Conservation (phyloP, 140 eudicot species). For the Senecio squalidus region DNA sequence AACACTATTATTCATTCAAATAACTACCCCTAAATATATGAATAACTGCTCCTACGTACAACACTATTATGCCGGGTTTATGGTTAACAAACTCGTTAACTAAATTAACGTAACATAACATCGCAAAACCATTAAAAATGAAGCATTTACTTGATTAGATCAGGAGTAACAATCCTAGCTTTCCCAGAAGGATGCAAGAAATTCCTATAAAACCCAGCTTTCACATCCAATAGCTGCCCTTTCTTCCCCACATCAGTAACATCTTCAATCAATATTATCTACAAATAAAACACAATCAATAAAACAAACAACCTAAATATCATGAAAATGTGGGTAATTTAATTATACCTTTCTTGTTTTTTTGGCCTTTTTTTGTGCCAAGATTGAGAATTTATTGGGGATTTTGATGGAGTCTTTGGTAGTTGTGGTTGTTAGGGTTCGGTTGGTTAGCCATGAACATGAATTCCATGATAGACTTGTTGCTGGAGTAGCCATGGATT, state of each 20-base stretch:
- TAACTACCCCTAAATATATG: too few relatives aligned
- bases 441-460: slow-evolving; percentile 52
- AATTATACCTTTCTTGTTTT: slow-evolving; percentile 62
- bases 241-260: slow-evolving; percentile 54
- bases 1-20: too few relatives aligned
- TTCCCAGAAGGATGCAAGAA: slow-evolving; percentile 73
- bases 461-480: slow-evolving; percentile 71
- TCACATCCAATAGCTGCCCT: slow-evolving; percentile 70
- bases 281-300: not conserved
- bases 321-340: slow-evolving; percentile 20
- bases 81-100: too few relatives aligned
- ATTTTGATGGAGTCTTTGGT: slow-evolving; percentile 22
- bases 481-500: slow-evolving; percentile 49
- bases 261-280: slow-evolving; percentile 61
- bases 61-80: too few relatives aligned
- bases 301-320: not conserved
- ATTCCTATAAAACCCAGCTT: slow-evolving; percentile 79
- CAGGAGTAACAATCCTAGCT: slow-evolving; percentile 75
- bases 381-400: slow-evolving; percentile 25
- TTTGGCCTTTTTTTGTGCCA: slow-evolving; percentile 81
- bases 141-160: slow-evolving; percentile 54
- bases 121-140: not conserved
- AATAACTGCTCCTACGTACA: too few relatives aligned
- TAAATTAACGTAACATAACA: not conserved
- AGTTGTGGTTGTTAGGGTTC: slow-evolving; percentile 23